Base-by-base conservation (phyloP, 257 asterid genomes). In the Solanum virginianum region DNA sequence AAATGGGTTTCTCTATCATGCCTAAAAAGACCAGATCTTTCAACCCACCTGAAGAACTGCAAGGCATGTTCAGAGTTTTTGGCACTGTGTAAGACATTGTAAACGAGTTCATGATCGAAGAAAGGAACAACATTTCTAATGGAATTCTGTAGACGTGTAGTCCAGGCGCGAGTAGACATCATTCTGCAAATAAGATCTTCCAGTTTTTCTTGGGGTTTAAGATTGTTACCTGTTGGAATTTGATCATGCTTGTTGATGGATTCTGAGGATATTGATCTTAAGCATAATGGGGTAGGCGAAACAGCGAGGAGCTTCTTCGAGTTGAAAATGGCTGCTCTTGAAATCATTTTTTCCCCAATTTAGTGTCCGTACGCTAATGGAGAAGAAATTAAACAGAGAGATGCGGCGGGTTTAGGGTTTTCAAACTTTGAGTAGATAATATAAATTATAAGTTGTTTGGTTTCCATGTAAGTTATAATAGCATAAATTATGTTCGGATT, bases 11-110 rank as follows among this genome's bases (percentile, higher is more conserved):
- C 98, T 70, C 89, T 89, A 39, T 88, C 87, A 71, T 93, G 98
- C 83, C 86, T 84, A 72, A 93, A 88, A 36, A 95, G 92, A 20
- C 92, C 94, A 2, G 98, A 86, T 85, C 97, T 87, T 84, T 94
- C 98, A 17, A 95, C 97, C 99, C 99, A 97, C 63, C 99, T 93
- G 20, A 95, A 95, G 91, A 97, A 95, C 90, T 95, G 97, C 84
- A 97, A 96, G n/a, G 98, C 98, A 82, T 94, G 97, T 59, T 93
- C 98, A 77, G 98, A 51, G 84, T 86, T 91, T 86, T 74, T 93
- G 12, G 99, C 84, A 72, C 90, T 56, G 70, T 95, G 97, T 54
- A 96, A 69, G 63, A 96, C 99, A 83, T 95, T 95, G 89, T 94
- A 94, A 29, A 96, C 95, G 55, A 94, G 94, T 20, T 96, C 94